phyloP scores from a whole-genome alignment of 495 filamentous ascomycete genomes.

The Daldinia caldariorum region DNA sequence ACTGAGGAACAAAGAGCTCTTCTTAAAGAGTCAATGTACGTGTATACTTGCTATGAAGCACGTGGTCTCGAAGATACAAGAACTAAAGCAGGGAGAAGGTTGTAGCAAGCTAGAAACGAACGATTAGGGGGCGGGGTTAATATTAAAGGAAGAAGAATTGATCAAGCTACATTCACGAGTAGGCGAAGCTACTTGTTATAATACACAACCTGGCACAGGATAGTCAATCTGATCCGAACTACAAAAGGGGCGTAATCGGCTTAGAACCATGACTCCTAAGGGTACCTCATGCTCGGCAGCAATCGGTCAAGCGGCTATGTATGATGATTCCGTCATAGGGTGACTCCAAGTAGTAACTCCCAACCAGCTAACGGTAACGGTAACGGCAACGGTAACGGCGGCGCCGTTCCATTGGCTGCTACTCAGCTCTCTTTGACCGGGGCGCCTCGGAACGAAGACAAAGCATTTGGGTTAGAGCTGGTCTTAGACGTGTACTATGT shows the following conservation, averaged over 20 bases:
- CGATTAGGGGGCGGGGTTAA: slow-evolving; percentile 6
- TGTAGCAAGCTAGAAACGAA: slow-evolving; percentile 16
- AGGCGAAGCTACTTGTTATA: slow-evolving; percentile 7
- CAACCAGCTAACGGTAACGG: slow-evolving; percentile 20
- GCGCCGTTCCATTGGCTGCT: slow-evolving; percentile 24
- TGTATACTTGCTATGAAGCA: slow-evolving; percentile 1
- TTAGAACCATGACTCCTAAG: slow-evolving; percentile 27
- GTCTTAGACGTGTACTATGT: slow-evolving; percentile 25
- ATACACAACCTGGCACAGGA: slow-evolving; percentile 21
- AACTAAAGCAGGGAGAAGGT: slow-evolving; percentile 13
- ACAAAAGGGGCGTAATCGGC: slow-evolving; percentile 15
- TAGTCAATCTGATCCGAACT: slow-evolving; percentile 20
- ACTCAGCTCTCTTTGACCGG: slow-evolving; percentile 12
- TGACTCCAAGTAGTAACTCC: background rate
- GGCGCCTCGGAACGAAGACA: slow-evolving; percentile 37
- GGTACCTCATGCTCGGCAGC: slow-evolving; percentile 29
- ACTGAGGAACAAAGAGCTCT: slow-evolving; percentile 1
- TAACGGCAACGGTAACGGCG: slow-evolving; percentile 18
- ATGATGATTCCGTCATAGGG: slow-evolving; percentile 28
- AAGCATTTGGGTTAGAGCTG: slow-evolving; percentile 4
- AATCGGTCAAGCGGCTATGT: slow-evolving; percentile 47
- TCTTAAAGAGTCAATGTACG: slow-evolving; percentile 2
- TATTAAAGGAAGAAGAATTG: slow-evolving; percentile 25
- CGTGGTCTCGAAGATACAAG: slow-evolving; percentile 1
- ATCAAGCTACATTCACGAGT: slow-evolving; percentile 34